A percentile compares a stretch with the other conserved stretches of the same genome.
Conservation (phyloP, 2,329 filamentous ascomycete genomes). For the Fusarium anthophilum region DNA sequence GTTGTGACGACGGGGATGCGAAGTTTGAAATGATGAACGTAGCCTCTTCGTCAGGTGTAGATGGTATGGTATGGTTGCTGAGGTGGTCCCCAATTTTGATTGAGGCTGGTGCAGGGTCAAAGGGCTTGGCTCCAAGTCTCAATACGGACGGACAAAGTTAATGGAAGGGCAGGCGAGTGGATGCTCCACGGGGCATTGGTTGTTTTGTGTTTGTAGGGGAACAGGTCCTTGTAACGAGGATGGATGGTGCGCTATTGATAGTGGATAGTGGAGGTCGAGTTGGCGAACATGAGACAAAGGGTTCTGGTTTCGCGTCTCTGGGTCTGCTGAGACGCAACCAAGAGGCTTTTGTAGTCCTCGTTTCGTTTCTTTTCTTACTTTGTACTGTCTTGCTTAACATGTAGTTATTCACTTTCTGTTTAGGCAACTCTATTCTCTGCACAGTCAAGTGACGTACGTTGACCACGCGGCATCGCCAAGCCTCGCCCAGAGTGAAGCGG, state of each 20-base stretch:
- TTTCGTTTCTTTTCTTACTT: background rate
- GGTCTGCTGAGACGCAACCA: slow-evolving; percentile 7
- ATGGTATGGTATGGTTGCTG: slow-evolving; percentile 12
- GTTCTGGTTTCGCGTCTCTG: background rate
- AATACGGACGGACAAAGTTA: slow-evolving; percentile 8
- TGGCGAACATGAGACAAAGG: slow-evolving; percentile 13
- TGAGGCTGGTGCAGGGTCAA: slow-evolving; percentile 39
- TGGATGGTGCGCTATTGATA: slow-evolving; percentile 13
- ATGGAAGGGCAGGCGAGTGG: slow-evolving; percentile 1
- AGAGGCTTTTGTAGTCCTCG: slow-evolving; percentile 1
- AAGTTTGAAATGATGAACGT: slow-evolving; percentile 46
- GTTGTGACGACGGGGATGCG: slow-evolving; percentile 28
- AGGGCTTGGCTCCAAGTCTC: slow-evolving; percentile 35
- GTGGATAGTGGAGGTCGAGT: background rate
- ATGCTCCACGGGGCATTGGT: slow-evolving; percentile 28
- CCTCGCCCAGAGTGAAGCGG: slow-evolving; percentile 20
- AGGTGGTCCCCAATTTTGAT: slow-evolving; percentile 42
- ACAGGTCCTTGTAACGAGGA: slow-evolving; percentile 20
- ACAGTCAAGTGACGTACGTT: slow-evolving; percentile 34
- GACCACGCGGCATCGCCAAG: slow-evolving; percentile 37
- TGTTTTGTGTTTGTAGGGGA: slow-evolving; percentile 33
- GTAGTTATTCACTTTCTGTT: background rate
- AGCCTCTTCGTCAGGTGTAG: slow-evolving; percentile 44
- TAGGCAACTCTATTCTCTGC: slow-evolving; percentile 26
- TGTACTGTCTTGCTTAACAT: background rate